Conservation (phyloP, 1,284 basidiomycete species). For the Sanghuangporus sanghuang region DNA sequence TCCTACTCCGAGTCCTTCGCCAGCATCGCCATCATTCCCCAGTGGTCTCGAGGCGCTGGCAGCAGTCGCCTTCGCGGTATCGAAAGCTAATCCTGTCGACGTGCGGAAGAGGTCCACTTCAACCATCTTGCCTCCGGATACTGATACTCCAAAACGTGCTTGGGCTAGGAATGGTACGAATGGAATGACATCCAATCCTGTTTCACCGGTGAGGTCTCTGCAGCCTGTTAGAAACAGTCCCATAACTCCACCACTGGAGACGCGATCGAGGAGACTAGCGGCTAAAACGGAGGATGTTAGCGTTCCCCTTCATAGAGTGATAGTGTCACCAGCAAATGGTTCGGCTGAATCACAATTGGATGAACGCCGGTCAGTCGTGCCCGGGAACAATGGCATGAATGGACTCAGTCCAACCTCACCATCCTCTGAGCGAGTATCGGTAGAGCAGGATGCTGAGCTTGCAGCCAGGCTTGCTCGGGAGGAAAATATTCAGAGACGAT, state of each 20-base stretch:
- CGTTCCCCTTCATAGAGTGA: neutral
- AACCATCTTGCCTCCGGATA: neutral
- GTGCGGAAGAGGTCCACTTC: neutral
- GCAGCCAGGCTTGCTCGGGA: conserved; percentile 15
- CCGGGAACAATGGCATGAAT: too few species aligned
- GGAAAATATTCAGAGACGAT: conserved; percentile 5
- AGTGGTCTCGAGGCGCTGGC: conserved; percentile 8
- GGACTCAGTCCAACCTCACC: neutral
- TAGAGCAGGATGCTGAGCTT: conserved; percentile 16
- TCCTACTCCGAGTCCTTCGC: conserved; percentile 6
- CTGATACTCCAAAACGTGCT: neutral
- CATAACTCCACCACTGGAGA: neutral
- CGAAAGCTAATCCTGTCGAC: conserved; percentile 13
- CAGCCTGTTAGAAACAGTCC: neutral
- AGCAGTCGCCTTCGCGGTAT: conserved; percentile 8
- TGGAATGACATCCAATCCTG: neutral
- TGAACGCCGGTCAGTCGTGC: neutral
- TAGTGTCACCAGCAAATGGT: neutral
- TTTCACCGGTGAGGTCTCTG: neutral
- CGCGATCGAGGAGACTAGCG: neutral
- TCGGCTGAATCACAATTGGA: neutral
- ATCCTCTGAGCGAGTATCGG: neutral
- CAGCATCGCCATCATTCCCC: neutral
- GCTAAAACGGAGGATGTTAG: neutral
- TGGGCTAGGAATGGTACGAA: neutral